Base-by-base conservation (phyloP, 2,329 filamentous ascomycete species). In the Sarocladiaceae sp. region DNA sequence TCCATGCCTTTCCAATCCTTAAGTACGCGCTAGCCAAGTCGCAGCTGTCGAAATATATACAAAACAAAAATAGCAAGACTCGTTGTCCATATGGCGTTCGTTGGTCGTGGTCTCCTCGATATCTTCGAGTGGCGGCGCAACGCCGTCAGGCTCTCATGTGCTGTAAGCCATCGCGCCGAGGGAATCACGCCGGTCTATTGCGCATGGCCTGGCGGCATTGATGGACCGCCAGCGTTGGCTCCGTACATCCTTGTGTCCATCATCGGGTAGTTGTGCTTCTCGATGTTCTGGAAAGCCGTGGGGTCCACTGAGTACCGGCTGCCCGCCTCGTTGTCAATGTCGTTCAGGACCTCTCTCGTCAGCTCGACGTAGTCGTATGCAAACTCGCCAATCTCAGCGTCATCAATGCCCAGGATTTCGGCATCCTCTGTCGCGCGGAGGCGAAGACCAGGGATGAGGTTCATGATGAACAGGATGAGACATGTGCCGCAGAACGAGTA, bases 301-400 rank as follows among this genome's bases (percentile, higher is more conserved):
- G 61, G 61, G 16, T 67, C 67, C 23, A 56, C 60, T 4, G 68
- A 71, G 50, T 68, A 73, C 27, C 69, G 61, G 45, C 55, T 72
- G 6, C 55, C 63, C 5, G 58, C 61, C 44, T 73, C 70, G 48
- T 61, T 66, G 15, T 73, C 69, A 7, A 68, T 59, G 34, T 72
- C 70, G 48, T 66, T 72, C 40, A 73, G 57, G 31, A 73, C 68
- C 54, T 73, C 70, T 27, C 86, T 73, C 16, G 78, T 83, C 51
- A 93, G 72, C 71, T 94, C 88, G 52, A 95, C 87, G 55, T 94
- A 95, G 64, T 95, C 89, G 62, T 95, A 95, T n/a, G 88, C 89
- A 61, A 93, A 95, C 68, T 95, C 89, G 61, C 89, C 89, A 57
- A 95, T 87, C 65, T 95, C 88, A 19, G 85, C 82, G 56, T 95